Evolutionary conservation across 495 filamentous ascomycete genomes (phyloP), one percentile per base, ranked within the genome.

Genomic region (Tetracladium setigerum): DNA sequence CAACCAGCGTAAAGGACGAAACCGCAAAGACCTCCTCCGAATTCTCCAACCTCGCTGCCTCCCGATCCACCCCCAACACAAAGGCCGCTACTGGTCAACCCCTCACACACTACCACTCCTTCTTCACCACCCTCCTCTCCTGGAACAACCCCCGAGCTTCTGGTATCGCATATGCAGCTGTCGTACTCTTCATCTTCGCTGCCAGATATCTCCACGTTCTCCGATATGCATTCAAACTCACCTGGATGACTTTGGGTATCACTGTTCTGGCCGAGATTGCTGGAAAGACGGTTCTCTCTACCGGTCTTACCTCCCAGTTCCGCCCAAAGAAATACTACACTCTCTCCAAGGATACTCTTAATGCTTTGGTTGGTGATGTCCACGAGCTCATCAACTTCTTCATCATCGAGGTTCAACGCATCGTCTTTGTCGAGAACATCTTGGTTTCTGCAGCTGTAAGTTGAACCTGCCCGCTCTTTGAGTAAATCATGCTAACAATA

Each of bases 371-470:
- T 43, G 89, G 88, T 52, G 92, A 97, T 60, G 62, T 91, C 27
- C 85, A 91, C 62, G 89, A 96, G 66, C 73, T 99, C 40, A 68
- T 90, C 67, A 95, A 99, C 76, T 99, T 99, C 70, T 89, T 96
- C 68, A 75, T 95, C 54, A 89, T 99, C 53, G 92, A 99, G 70
- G 82, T 87, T 63, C 92, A 99, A 77, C 82, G 94, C 49, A 78
- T 99, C 58, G 56, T 97, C 44, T 99, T 95, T 56, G 92, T 83
- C 42, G 92, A 99, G 80, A 97, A 97, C 60, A 72, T 95, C 41
- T 71, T 78, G 46, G 82, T 79, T 54, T 95, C 92, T 2, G 64
- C 79, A 67, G 80, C 79, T 50, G 90, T 96, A 81, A 68, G 88
- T 73, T 30, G 2, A n/a, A 31, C 45, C 11, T 30, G 18, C 46